phyloP scores from a whole-genome alignment of 805 yeast species.

The Yamadazyma insecticola region DNA sequence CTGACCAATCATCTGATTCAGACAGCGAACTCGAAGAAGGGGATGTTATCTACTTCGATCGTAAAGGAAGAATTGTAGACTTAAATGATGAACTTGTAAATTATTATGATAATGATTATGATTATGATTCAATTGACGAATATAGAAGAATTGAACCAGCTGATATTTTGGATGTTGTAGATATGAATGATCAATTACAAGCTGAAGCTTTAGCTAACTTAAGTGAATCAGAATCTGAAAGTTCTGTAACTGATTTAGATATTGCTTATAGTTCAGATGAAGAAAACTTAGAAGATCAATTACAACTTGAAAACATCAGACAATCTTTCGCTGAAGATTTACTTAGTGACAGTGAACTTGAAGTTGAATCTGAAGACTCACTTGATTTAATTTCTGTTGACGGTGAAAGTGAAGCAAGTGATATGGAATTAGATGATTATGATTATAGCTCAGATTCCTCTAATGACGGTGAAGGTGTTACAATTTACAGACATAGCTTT shows the following conservation, averaged over 20 bases:
- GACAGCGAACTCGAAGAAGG: constrained; percentile 34
- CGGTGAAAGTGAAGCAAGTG: constrained; percentile 21
- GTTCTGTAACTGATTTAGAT: constrained; percentile 18
- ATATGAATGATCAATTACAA: constrained; percentile 36
- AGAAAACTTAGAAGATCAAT: constrained; percentile 25
- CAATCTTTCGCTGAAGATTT: constrained; percentile 31
- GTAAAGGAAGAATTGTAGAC: constrained; percentile 21
- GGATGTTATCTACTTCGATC: constrained; percentile 19
- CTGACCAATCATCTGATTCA: constrained; percentile 19
- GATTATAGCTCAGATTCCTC: constrained; percentile 23
- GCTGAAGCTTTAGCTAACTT: constrained; percentile 20
- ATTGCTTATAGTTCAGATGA: constrained; percentile 26
- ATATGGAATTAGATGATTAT: constrained; percentile 19
- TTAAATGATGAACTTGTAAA: constrained; percentile 27
- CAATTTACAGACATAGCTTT: constrained; percentile 38
- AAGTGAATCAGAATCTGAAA: constrained; percentile 4
- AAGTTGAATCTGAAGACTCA: constrained; percentile 16
- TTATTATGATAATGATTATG: constrained; percentile 19
- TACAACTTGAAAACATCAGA: constrained; percentile 33
- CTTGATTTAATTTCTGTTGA: constrained; percentile 26
- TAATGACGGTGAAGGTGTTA: constrained; percentile 37
- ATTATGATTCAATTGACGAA: constrained; percentile 7
- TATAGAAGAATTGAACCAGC: constrained; percentile 19
- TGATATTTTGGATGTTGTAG: constrained; percentile 30
- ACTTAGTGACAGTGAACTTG: constrained; percentile 22